phyloP scores from a whole-genome alignment of 139 green algal genomes.

The Marvania coccoides region DNA sequence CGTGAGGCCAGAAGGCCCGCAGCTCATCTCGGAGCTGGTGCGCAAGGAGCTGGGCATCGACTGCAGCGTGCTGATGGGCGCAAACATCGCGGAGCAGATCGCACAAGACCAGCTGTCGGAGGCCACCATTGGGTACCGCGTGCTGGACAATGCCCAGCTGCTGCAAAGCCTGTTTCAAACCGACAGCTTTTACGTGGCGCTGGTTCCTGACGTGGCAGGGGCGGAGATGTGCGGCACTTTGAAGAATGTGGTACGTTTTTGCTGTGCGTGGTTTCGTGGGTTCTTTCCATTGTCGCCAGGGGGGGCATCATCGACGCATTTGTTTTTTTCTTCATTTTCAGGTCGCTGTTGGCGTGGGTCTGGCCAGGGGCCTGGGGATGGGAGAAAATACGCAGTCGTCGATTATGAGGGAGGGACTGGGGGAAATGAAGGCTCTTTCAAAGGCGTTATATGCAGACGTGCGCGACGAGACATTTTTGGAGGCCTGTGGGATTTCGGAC shows the following conservation, averaged over 20 bases:
- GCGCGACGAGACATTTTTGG: constrained; percentile 65
- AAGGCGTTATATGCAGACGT: constrained; percentile 46
- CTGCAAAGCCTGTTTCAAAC: constrained; percentile 58
- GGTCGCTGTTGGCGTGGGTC: constrained; percentile 60
- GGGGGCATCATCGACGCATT: too few species aligned
- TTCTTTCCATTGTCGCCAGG: too few species aligned
- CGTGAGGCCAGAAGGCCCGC: constrained; percentile 59
- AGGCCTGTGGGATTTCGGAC: constrained; percentile 60
- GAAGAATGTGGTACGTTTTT: constrained; percentile 81
- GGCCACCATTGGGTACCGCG: constrained; percentile 61
- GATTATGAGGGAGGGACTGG: constrained; percentile 55
- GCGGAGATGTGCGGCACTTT: constrained; percentile 71
- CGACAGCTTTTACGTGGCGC: constrained; percentile 44
- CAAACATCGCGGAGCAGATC: constrained; percentile 65
- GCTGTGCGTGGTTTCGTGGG: too few species aligned
- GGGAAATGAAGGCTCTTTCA: constrained; percentile 52
- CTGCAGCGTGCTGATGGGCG: constrained; percentile 70
- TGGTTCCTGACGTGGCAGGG: constrained; percentile 52
- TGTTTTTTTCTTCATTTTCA: too few species aligned
- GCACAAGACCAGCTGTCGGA: constrained; percentile 49
- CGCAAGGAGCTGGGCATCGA: constrained; percentile 48
- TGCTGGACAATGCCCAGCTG: constrained; percentile 36
- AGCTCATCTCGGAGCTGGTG: constrained; percentile 73
- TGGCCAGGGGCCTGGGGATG: constrained; percentile 58
- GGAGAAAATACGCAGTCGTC: constrained; percentile 62